Base-by-base conservation (phyloP, 2,329 filamentous ascomycete species). In the Corinectria fuckeliana region DNA sequence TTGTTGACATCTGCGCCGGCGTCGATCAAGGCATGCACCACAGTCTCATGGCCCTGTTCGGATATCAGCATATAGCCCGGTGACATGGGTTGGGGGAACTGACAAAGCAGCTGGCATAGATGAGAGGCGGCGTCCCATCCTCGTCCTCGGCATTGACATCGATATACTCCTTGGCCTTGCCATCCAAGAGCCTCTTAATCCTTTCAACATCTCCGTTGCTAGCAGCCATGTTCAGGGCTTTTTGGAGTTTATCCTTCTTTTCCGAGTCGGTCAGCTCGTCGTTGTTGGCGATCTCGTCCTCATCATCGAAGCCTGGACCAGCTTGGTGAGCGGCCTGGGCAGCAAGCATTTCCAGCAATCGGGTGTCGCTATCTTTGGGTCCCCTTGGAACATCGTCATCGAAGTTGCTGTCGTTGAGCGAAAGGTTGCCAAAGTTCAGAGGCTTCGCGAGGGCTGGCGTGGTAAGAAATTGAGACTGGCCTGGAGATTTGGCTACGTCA, bases 21-120 rank as follows among this genome's bases (percentile, higher is more conserved):
- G 59, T 92, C 86, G 51, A 99, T 86, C 50, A 99, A 84, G 34
- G 90, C 87, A 59, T 90, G 85, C 21, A 98, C 95, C 4, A 97
- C 93, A 45, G 89, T 85, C 76, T 96, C 91, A 74, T 99, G 95
- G 36, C 95, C 91, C 90, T 92, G 64, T 41, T 36, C 28, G 13
- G 8, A 41, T 13, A 58, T 62, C 25, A 64, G 63, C 25, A 45
- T n/a, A 11, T 23, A 34, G 14, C 10, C 16, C 34, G 21, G 26
- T 28, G 34, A 20, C 20, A 28, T 16, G 45, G 50, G 20, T n/a
- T 8, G 6, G 23, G 20, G 10, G 50, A 66, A 75, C 89, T 76
- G 77, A 92, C 93, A 82, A 99, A 99, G 74, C 95, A 99, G 80
- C 93, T 97, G 11, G 95, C 95, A 75, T 99, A 99, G 61, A 99